Base-by-base conservation (phyloP, 306 rosid genomes). In the Dalbergia oliveri region DNA sequence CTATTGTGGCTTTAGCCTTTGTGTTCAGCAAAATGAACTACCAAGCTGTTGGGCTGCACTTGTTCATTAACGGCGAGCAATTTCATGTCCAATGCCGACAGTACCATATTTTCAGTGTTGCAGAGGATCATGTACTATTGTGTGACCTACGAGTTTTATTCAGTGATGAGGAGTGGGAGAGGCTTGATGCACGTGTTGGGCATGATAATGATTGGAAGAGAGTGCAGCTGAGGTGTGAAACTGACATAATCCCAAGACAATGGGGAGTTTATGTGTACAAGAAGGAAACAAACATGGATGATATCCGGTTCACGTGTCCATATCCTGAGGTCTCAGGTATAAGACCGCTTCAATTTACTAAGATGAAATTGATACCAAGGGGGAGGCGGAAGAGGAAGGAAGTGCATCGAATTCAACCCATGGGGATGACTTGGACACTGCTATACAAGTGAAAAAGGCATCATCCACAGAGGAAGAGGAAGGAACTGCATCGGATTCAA, bases 261-360 rank as follows among this genome's bases (percentile, higher is more conserved):
- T 56, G 77, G 77, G 77, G 39, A 26, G 77, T 72, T 19, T 57
- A 57, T 57, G 66, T 56, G 53, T 44, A 44, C 49, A 44, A 44
- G 49, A 9, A 44, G 5, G 49, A 9, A 44, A 6, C 49, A 44
- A 44, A 44, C 1, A 6, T 44, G 11, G 49, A 44, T 44, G 49
- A 44, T 9, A 44, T 44, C 49, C 9, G 5, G 5, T 44, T 44
- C 49, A 5, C 11, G 9, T 44, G 49, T 44, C 49, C 49, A 44
- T 44, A 44, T 44, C 49, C 49, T 44, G 49, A 44, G 49, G 2
- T 9, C 49, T 11, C 11, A 9, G 9, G 49, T 54, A 72, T 51
- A 54, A 54, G 50, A 0, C 3, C 16, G 37, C 54, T 21, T 21
- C 23, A 21, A 21, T 21, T 21, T 21, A n/a, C 33, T 65, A 5